These are phyloP conservation scores for Neurospora tetraspora DNA, from an alignment of 495 filamentous ascomycete species.

Conservation along the genomic window DNA sequence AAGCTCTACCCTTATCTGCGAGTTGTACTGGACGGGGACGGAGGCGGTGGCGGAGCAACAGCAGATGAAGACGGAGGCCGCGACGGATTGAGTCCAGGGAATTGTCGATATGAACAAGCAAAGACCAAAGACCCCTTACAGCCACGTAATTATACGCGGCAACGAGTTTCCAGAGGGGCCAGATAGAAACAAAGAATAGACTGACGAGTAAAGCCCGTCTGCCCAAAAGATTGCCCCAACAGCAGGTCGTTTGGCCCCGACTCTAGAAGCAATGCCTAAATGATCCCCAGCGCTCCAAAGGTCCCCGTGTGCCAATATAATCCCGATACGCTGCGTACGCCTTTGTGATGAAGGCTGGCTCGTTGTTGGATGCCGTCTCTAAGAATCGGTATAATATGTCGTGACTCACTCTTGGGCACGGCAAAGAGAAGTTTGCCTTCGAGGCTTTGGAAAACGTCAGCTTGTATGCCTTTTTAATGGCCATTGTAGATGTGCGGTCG, in stretches of 20 bases:
- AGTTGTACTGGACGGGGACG: neutral
- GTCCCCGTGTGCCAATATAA: neutral
- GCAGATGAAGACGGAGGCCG: neutral
- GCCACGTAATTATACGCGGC: neutral
- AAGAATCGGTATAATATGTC: neutral
- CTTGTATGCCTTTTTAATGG: conserved; percentile 20
- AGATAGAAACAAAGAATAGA: neutral
- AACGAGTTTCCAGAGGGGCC: no score
- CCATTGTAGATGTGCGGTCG: no score
- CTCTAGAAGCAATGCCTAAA: neutral
- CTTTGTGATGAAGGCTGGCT: no score
- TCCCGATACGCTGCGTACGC: no score
- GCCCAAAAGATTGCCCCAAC: neutral
- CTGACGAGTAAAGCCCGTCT: neutral
- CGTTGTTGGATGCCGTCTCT: no score
- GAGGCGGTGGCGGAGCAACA: neutral
- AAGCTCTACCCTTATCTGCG: neutral
- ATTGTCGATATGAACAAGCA: neutral
- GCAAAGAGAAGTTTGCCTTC: conserved; percentile 92
- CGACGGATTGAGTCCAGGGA: neutral
- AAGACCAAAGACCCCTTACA: neutral
- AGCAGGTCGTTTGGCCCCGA: neutral
- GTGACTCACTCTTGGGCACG: conserved; percentile 82
- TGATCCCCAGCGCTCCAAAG: neutral
- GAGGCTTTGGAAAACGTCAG: conserved; percentile 46